A percentile compares a stretch with the other conserved stretches of the same genome.
These are phyloP conservation scores for Colletotrichum eleusines DNA, from an alignment of 2,329 filamentous ascomycete species.

Conservation along the genomic window DNA sequence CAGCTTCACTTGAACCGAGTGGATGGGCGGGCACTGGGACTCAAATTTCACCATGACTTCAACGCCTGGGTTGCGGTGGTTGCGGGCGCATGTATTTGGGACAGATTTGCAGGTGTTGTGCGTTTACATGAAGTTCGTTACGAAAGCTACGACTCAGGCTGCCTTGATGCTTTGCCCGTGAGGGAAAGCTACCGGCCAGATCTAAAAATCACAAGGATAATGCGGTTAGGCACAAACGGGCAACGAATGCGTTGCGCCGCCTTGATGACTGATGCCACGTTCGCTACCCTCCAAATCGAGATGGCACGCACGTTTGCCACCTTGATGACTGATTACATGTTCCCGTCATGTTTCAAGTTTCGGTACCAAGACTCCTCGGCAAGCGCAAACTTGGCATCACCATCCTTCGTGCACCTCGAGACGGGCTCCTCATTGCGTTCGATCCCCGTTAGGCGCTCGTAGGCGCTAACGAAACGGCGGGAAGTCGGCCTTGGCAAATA, in stretches of 20 bases:
- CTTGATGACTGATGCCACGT: neutral
- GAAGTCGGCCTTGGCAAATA: neutral
- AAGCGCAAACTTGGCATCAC: neutral
- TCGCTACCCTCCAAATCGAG: neutral
- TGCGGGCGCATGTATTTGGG: neutral
- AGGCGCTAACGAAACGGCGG: neutral
- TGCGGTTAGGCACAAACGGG: neutral
- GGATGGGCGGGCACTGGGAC: neutral
- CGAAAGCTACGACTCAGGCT: constrained; percentile 24
- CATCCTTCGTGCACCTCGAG: neutral
- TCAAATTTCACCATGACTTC: neutral
- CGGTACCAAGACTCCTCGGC: neutral
- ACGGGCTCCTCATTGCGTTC: neutral
- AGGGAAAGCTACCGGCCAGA: neutral
- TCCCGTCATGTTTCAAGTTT: neutral
- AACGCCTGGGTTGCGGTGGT: neutral
- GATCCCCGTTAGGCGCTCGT: neutral
- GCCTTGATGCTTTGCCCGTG: neutral
- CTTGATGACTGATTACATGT: neutral
- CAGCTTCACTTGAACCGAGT: constrained; percentile 17
- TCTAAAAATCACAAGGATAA: constrained; percentile 14
- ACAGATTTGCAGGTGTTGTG: neutral
- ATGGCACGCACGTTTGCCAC: neutral
- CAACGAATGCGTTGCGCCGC: neutral
- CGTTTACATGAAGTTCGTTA: constrained; percentile 2